Evolutionary conservation across 202 grass and related monocot species (phyloP).

Genomic region (Setaria viridis): DNA sequence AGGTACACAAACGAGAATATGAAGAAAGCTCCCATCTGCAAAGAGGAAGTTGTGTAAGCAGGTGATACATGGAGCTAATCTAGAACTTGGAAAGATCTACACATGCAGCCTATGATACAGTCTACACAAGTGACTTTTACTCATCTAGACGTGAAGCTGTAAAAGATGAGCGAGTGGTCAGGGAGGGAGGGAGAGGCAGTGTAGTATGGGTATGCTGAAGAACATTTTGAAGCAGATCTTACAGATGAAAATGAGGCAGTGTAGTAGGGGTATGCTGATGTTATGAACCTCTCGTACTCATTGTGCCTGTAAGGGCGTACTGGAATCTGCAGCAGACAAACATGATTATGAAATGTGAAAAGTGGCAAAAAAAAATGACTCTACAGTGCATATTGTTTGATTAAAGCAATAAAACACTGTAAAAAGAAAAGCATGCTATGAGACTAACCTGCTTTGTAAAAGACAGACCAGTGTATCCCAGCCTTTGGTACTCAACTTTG

Average conservation of each 20-base stretch:
- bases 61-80: not conserved
- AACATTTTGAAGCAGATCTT: slow-evolving; percentile 49
- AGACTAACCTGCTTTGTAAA: slow-evolving; percentile 89
- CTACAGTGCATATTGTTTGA: not conserved
- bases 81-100: not conserved
- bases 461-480: slow-evolving; percentile 92
- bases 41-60: slow-evolving; percentile 22
- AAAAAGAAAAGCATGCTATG: slow-evolving; percentile 13
- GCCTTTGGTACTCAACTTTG: slow-evolving; percentile 90
- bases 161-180: not conserved
- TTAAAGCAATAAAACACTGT: not conserved
- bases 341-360: not conserved
- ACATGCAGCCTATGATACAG: not conserved
- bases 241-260: slow-evolving; percentile 92
- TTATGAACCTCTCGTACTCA: slow-evolving; percentile 98
- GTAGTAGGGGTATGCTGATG: slow-evolving; percentile 93
- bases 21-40: slow-evolving; percentile 97
- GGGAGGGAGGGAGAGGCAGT: no score
- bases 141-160: not conserved
- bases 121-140: not conserved
- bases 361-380: not conserved
- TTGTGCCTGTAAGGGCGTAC: slow-evolving; percentile 90
- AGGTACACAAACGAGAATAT: slow-evolving; percentile 91
- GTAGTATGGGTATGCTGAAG: no score
- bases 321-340: slow-evolving; percentile 77